Percentiles rank a stretch among this genome's conserved stretches.
These are phyloP conservation scores for Bertia moriformis DNA, from an alignment of 2,329 filamentous ascomycete species.

Conservation along the genomic window DNA sequence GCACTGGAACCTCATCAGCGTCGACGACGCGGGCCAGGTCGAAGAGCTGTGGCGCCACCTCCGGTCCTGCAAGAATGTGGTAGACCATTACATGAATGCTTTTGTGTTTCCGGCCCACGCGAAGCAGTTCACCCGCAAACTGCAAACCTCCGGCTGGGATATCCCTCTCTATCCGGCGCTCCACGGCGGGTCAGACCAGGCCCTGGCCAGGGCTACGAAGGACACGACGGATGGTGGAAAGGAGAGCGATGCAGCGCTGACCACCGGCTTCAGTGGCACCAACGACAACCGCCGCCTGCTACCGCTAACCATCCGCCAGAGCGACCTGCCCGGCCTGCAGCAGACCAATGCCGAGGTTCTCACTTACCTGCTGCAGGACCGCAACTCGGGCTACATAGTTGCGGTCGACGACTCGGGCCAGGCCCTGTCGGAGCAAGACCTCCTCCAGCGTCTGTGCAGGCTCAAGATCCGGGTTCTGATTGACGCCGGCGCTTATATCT, in stretches of 20 bases:
- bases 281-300: constrained; percentile 48
- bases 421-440: constrained; percentile 19
- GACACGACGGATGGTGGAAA: no score
- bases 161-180: constrained; percentile 34
- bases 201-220: no score
- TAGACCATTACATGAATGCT: constrained; percentile 47
- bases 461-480: constrained; percentile 23
- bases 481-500: constrained; percentile 31
- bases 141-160: constrained; percentile 56
- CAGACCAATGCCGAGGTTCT: constrained; percentile 54
- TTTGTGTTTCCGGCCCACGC: constrained; percentile 53
- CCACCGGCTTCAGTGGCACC: constrained; percentile 60
- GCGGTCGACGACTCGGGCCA: constrained; percentile 12
- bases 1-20: constrained; percentile 41
- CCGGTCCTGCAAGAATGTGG: constrained; percentile 13
- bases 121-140: constrained; percentile 47
- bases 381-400: constrained; percentile 31
- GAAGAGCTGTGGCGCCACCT: constrained; percentile 21
- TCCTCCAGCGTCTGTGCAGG: constrained; percentile 16
- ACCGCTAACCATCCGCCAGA: constrained; percentile 44
- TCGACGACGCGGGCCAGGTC: constrained; percentile 33
- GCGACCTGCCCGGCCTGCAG: constrained; percentile 36
- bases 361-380: constrained; percentile 34
- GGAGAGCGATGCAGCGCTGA: constrained; percentile 16
- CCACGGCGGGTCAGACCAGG: no score